Evolutionary conservation across 305 asterid species (phyloP).

Genomic region (Stenogyne calaminthoides): DNA sequence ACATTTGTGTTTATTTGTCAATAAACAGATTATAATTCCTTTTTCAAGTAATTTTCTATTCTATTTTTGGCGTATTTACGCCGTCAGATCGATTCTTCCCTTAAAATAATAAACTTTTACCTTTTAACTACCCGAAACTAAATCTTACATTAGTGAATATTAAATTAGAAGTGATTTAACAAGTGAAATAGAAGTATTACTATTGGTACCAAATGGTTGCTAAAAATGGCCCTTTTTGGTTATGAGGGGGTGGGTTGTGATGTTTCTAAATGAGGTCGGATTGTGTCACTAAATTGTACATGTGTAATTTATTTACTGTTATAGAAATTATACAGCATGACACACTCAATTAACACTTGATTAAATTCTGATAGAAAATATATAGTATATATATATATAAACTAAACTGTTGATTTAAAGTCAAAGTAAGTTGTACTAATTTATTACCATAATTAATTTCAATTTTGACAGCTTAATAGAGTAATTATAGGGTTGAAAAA

Average conservation of each 20-base stretch:
- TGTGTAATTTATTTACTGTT: constrained; percentile 8
- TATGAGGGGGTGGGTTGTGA: background rate
- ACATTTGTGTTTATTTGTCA: background rate
- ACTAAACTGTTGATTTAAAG: background rate
- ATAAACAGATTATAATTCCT: background rate
- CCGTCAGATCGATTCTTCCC: too few relatives aligned
- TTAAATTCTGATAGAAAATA: background rate
- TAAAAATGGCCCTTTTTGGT: background rate
- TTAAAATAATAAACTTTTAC: too few relatives aligned
- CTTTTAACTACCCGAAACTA: too few relatives aligned
- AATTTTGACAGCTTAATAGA: background rate
- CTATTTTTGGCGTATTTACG: too few relatives aligned
- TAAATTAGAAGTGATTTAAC: too few relatives aligned
- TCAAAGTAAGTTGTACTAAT: constrained; percentile 19
- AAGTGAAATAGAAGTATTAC: too few relatives aligned
- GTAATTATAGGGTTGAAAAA: background rate
- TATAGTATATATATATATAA: background rate
- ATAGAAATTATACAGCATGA: background rate
- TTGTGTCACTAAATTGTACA: background rate
- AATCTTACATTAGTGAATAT: too few relatives aligned
- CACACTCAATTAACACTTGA: background rate
- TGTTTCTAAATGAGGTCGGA: background rate
- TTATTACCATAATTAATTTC: constrained; percentile 12
- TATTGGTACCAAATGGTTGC: too few relatives aligned
- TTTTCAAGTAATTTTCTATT: too few relatives aligned